Base-by-base conservation (phyloP, 768 basidiomycete species). In the Hemileccinum rubropunctum region DNA sequence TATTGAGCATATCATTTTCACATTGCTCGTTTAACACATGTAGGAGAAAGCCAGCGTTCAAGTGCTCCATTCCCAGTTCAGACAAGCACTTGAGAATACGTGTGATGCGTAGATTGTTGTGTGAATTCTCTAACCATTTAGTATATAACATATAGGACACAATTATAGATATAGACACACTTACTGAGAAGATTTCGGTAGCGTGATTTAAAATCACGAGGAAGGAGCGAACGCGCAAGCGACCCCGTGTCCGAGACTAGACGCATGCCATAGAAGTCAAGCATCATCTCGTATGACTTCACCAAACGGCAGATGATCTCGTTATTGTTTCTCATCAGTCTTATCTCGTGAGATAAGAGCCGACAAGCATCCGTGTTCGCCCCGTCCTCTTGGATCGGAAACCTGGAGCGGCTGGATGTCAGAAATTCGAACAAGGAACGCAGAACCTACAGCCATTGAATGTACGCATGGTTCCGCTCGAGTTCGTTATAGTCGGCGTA, bases 181-280 rank as follows among this genome's bases (percentile, higher is more conserved):
- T 76, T 65, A 88, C 87, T 69, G 59, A 76, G 68, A 47, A 89
- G 80, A 59, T 91, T 88, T 30, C 62, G 61, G 61, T 87, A 89
- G 51, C 83, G 75, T 15, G 73, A 54, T n/a, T 50, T 62, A 59
- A 76, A 83, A 57, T 81, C 75, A 41, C 72, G 64, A 30, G 79
- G 80, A 28, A 71, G 74, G 45, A 71, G 46, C 15, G 72, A 69
- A 34, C 86, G 81, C 27, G 73, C 74, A 14, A 89, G 57, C 21
- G 83, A 73, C 4, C 87, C 87, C 0, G 83, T 81, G 35, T 80
- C 76, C 21, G 68, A 57, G 32, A 81, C 67, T 28, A 89, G 76
- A 26, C 73, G 72, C 84, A 89, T 87, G 20, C 87, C 88, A 60
- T 87, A 90, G 69, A 90, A 89, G 63, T 86, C 84, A 23, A 90